Base-by-base conservation (phyloP, 2,329 filamentous ascomycete genomes). In the Botrytis sinoallii region DNA sequence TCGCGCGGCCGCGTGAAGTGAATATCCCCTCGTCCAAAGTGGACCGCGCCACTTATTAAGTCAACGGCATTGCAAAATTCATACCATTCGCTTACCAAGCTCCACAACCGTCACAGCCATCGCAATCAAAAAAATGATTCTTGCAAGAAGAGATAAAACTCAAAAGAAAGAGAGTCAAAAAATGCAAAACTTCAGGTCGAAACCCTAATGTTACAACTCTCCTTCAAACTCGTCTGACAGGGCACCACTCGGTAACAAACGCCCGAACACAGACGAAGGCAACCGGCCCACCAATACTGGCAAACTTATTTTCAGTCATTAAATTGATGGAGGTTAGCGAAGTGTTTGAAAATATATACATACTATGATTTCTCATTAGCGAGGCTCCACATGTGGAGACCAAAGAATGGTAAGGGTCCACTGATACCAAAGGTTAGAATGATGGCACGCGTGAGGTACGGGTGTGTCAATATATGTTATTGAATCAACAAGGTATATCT, bases 391-490 rank as follows among this genome's bases (percentile, higher is more conserved):
- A 6, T 52, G 3, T 52, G 0, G 9, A 52, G 46, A n/a, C 48
- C 48, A 52, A 14, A 52, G 22, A 52, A 52, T 52, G 10, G 10
- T n/a, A 52, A 52, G 22, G 25, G 9, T 14, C 10, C 48, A 52
- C 25, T 6, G 1, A 12, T 0, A n/a, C 22, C 14, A 52, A 4
- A n/a, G 22, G 4, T 3, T 3, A 14, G 6, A n/a, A 52, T 52
- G 48, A 52, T 52, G 25, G 48, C 9, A 0, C 25, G 10, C 48
- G 9, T 52, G 25, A 52, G 10, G 48, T 1, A 52, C 4, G 9
- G n/a, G n/a, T n/a, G n/a, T n/a, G n/a, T n/a, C n/a, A n/a, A 25
- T 4, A 12, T 52, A 1, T 52, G 9, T 46, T 52, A 25, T 25
- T 52, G 22, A 25, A 12, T 16, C 46, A 25, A 2, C 46, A 25